Evolutionary conservation across 495 filamentous ascomycete species (phyloP), one percentile per base, ranked within the genome.

Genomic region (Penicillium maclennaniae): DNA sequence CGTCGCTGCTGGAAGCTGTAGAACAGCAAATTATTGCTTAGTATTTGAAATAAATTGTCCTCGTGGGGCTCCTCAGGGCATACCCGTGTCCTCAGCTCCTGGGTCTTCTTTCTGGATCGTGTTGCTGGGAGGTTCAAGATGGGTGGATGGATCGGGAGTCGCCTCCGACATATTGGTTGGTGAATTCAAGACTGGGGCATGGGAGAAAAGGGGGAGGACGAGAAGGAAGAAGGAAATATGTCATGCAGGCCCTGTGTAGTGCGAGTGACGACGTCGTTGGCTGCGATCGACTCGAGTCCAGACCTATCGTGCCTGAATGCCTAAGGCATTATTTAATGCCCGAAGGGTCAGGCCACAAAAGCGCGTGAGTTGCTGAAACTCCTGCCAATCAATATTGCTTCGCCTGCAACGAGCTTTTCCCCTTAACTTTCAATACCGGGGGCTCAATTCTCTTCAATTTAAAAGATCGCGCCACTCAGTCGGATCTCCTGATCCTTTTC

Each of bases 61-160:
- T 36, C 34, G 41, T 45, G 28, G 39, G 45, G 40, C 27, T 50
- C 15, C 25, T 19, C 39, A 31, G 38, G 43, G 41, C 79, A 55
- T 79, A 95, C 90, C 81, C 61, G 89, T 78, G 46, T 95, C 90
- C 68, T 86, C 89, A 60, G 89, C 90, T 67, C 89, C 89, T 49
- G 88, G 78, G 63, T 96, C 91, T 59, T 87, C 79, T 21, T 80
- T 64, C 67, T 83, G 78, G 25, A 82, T 83, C 58, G 80, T 84
- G 51, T 78, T 83, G 48, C 74, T 73, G 40, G 89, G 88, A 57
- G 85, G 86, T 61, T 85, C 77, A 50, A 92, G 74, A 62, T 74
- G 62, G 27, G 67, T 72, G 50, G 72, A 60, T 38, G 62, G 53
- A 66, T 69, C 67, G 61, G 69, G 66, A 43, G 51, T 55, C 59